These are phyloP conservation scores for Meira nashicola DNA, from an alignment of 1,284 basidiomycete genomes.

Conservation along the genomic window DNA sequence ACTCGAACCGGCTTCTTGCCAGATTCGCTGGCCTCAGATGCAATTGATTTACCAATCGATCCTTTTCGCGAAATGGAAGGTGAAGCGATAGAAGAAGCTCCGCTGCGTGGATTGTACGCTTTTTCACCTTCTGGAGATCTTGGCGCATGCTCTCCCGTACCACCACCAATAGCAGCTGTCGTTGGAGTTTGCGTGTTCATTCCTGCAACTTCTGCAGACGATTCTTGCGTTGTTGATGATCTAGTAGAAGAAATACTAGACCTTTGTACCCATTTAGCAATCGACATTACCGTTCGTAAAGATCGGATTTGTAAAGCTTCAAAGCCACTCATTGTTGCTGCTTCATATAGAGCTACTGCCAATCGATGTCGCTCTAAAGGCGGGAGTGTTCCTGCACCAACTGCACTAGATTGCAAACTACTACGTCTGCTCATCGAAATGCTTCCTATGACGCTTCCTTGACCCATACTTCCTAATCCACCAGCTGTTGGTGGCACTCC, in stretches of 20 bases:
- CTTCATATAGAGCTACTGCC: constrained; percentile 84
- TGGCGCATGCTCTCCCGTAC: no score
- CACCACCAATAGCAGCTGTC: not conserved
- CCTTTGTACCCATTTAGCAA: constrained; percentile 15
- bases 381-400: not conserved
- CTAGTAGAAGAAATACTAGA: not conserved
- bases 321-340: constrained; percentile 82
- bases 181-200: not conserved
- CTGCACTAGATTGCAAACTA: not conserved
- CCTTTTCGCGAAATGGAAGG: not conserved
- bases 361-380: constrained; percentile 69
- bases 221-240: not conserved
- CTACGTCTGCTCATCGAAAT: no score
- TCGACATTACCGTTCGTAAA: constrained; percentile 32
- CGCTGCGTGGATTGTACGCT: constrained; percentile 2
- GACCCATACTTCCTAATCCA: not conserved
- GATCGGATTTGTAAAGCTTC: constrained; percentile 77
- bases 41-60: not conserved
- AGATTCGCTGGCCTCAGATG: not conserved
- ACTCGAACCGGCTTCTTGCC: not conserved
- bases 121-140: constrained; percentile 5
- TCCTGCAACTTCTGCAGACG: not conserved
- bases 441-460: not conserved
- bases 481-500: not conserved
- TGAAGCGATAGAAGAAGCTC: not conserved